A percentile compares a stretch with the other conserved stretches of the same genome.
Evolutionary conservation across 2,329 filamentous ascomycete species (phyloP).

Genomic region (Colletotrichum neosansevieriae): DNA sequence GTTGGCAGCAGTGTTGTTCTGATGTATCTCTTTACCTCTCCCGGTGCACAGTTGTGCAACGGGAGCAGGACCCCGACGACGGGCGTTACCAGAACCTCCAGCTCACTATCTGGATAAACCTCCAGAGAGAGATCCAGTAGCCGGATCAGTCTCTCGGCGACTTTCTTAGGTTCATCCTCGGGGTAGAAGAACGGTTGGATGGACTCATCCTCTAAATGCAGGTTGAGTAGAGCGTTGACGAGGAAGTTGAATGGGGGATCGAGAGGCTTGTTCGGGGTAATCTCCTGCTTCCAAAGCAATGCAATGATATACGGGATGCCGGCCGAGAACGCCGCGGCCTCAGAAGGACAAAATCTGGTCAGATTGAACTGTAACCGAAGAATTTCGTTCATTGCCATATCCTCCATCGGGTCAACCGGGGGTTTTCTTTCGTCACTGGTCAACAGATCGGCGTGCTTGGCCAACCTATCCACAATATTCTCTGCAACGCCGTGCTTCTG

Average conservation of each 20-base stretch:
- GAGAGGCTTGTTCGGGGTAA: slow-evolving; percentile 74
- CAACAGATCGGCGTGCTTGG: slow-evolving; percentile 71
- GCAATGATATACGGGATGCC: slow-evolving; percentile 78
- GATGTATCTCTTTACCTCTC: slow-evolving; percentile 71
- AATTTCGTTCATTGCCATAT: slow-evolving; percentile 85
- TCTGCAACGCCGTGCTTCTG: slow-evolving; percentile 75
- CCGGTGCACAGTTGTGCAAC: slow-evolving; percentile 77
- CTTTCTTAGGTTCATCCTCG: slow-evolving; percentile 66
- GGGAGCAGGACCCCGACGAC: slow-evolving; percentile 80
- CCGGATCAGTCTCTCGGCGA: slow-evolving; percentile 74
- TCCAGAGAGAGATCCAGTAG: slow-evolving; percentile 77
- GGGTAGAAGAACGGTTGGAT: slow-evolving; percentile 74
- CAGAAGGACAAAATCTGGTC: slow-evolving; percentile 77
- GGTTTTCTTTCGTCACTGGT: slow-evolving; percentile 46
- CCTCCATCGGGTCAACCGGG: slow-evolving; percentile 70
- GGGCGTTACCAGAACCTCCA: slow-evolving; percentile 79
- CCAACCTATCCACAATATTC: slow-evolving; percentile 76
- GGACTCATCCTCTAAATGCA: slow-evolving; percentile 73
- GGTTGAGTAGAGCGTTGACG: slow-evolving; percentile 84
- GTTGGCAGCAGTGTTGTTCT: slow-evolving; percentile 79
- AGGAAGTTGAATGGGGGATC: slow-evolving; percentile 78
- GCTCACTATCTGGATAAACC: slow-evolving; percentile 73
- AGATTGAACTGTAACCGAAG: slow-evolving; percentile 92
- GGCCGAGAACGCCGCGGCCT: slow-evolving; percentile 71
- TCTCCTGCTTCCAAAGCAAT: slow-evolving; percentile 72